Base-by-base conservation (phyloP, 2,329 filamentous ascomycete genomes). In the Fusarium coffeatum region DNA sequence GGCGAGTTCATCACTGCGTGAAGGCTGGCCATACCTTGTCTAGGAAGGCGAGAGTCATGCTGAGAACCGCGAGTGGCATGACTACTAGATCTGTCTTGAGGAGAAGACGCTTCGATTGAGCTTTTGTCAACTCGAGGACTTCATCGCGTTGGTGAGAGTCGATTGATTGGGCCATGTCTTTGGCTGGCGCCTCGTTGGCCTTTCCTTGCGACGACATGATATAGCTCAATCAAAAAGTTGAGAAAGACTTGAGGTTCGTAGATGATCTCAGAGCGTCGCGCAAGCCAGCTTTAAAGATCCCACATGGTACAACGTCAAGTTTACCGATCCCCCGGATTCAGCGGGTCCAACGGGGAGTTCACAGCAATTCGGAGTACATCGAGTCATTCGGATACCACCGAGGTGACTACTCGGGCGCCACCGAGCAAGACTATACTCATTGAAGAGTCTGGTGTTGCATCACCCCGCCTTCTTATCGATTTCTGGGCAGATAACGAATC, bases 71-170 rank as follows among this genome's bases (percentile, higher is more conserved):
- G 1, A 69, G 66, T 0, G 66, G 60, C 32, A 69, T 55, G 1
- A 69, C 66, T 0, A 69, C 66, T 8, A 68, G 4, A 0, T 69
- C 66, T 0, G 66, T 68, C 46, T 68, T 68, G 2, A 66, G 47
- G 0, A 68, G 53, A 0, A 65, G 43, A 6, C 61, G 59, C 22
- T 64, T 64, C 0, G 61, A 56, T 0, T 64, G 59, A 0, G 61
- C 61, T 16, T 64, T 64, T 8, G 61, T 64, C 3, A 64, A 41
- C 0, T 34, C 37, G 0, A 28, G 30, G 0, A 13, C 13, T 8
- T 23, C 50, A 20, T 64, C 59, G 1, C 15, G 43, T 0, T 10
- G 37, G 0, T 3, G 41, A 15, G 61, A 64, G 2, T 8, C 12
- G 0, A 50, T 5, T 0, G 61, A 64, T 1, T 50, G 59, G 1